Base-by-base conservation (phyloP, 2,329 filamentous ascomycete species). In the Nemania diffusa region DNA sequence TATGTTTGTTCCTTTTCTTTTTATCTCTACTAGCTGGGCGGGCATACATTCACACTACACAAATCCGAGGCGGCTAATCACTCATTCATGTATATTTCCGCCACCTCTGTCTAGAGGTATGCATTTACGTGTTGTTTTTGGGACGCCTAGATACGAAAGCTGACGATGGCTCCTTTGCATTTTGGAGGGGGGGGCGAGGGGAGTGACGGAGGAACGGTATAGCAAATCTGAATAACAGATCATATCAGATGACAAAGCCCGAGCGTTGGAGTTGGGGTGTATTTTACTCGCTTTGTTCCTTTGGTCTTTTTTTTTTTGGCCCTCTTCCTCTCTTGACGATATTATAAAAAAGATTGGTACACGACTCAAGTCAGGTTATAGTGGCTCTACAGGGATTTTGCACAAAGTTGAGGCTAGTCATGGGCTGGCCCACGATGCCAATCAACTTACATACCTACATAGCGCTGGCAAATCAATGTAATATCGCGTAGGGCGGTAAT, bases 281-380 rank as follows among this genome's bases (percentile, higher is more conserved):
- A 32, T 37, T 34, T 24, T 32, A 20, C 9, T 34, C 9, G 6
- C 13, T 44, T 34, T 34, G 20, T 34, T 20, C 22, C 22, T 20
- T 44, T 58, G 40, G 13, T 59, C 29, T 50, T 24, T 42, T 51
- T 63, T 29, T 37, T 22, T 27, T n/a, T 40, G n/a, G n/a, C n/a
- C n/a, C 57, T 22, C 17, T 63, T 32, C 9, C 29, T 32, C 9
- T 9, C 9, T 32, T 32, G 29, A 32, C 9, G 29, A 9, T 15
- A n/a, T n/a, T n/a, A n/a, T n/a, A n/a, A n/a, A 46, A 64, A 62
- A 69, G 55, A 69, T 61, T 67, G 59, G 42, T 42, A 68, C 40
- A 40, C 46, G 56, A 66, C 57, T 68, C 58, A 66, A 52, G 62
- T 65, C 57, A 56, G 32, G 40, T 56, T 58, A 44, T 48, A 34